Evolutionary conservation across 257 asterid species (phyloP), one percentile per base, ranked within the genome.

Genomic region (Cruciata laevipes): DNA sequence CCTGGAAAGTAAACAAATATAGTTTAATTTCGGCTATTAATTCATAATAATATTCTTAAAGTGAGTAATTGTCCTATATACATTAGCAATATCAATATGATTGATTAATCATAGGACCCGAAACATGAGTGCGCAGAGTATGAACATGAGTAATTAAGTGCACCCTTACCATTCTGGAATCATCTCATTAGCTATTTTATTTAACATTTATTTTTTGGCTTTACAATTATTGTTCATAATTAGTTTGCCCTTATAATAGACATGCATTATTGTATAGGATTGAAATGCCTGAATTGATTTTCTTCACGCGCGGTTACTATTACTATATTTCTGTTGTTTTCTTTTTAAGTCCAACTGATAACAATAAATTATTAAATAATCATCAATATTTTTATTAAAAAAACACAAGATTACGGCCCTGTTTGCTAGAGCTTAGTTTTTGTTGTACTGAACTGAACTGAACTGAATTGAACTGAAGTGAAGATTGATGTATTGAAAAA

Each of bases 191-290:
- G 3, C 3, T 42, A 14, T 11, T 42, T 42, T 42, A 4, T 42
- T 47, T 47, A 47, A 47, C 16, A 21, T 47, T 16, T 13, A 42
- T 42, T 47, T 47, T 47, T 17, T 47, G 7, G 55, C 6, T 47
- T 42, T 17, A 14, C 55, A 61, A 78, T 81, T 51, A 81, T 72
- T 47, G 75, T 32, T 23, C 53, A 78, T 81, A 71, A 81, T 81
- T 68, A 68, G 63, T 47, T 31, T 40, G 69, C 62, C 71, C 57
- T 52, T 56, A 68, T 38, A 67, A 51, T 63, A 57, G 66, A 75
- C 75, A 76, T 61, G 2, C 79, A 74, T 78, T 53, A 78, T 74
- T 74, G 18, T 63, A 37, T 70, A 73, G 71, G 69, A 78, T 75
- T 74, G 64, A 58, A 56, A n/a, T 3, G 61, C 37, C 64, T 64